phyloP scores from a whole-genome alignment of 2,329 filamentous ascomycete species.

The Ceratocystis cubensis region DNA sequence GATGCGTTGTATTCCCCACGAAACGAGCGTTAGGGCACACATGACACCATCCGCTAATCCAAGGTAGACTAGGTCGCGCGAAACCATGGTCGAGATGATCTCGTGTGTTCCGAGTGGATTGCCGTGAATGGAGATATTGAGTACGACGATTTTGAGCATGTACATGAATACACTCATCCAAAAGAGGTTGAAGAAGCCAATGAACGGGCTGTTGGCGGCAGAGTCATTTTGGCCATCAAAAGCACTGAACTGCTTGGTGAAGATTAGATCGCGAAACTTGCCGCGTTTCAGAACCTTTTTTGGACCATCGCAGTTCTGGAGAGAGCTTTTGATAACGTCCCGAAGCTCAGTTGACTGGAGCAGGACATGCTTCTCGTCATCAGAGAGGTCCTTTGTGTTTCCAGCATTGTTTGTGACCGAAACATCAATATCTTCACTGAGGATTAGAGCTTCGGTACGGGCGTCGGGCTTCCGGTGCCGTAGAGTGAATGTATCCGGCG shows the following conservation, averaged over 20 bases:
- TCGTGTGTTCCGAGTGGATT: slow-evolving; percentile 58
- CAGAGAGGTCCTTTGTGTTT: slow-evolving; percentile 24
- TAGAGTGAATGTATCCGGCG: neutral
- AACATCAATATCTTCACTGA: slow-evolving; percentile 22
- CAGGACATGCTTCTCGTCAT: slow-evolving; percentile 21
- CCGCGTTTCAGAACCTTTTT: slow-evolving; percentile 16
- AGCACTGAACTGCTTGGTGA: slow-evolving; percentile 58
- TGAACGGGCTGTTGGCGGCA: slow-evolving; percentile 55
- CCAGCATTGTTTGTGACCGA: slow-evolving; percentile 15
- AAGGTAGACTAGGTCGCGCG: slow-evolving; percentile 40
- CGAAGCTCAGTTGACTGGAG: slow-evolving; percentile 18
- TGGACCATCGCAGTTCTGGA: slow-evolving; percentile 5
- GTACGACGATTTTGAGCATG: slow-evolving; percentile 51
- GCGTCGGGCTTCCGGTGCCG: slow-evolving; percentile 12
- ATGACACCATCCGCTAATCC: slow-evolving; percentile 55
- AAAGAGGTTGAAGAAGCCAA: slow-evolving; percentile 69
- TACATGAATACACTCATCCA: slow-evolving; percentile 59
- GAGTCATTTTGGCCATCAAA: slow-evolving; percentile 61
- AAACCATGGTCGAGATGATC: slow-evolving; percentile 56
- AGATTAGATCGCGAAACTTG: slow-evolving; percentile 44
- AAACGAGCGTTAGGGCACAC: slow-evolving; percentile 52
- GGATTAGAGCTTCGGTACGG: slow-evolving; percentile 17
- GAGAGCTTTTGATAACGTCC: slow-evolving; percentile 10
- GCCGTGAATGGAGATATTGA: slow-evolving; percentile 57
- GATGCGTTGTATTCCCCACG: slow-evolving; percentile 51